A percentile compares a stretch with the other conserved stretches of the same genome.
phyloP scores from a whole-genome alignment of 768 basidiomycete genomes.

The Russula dissimulans region DNA sequence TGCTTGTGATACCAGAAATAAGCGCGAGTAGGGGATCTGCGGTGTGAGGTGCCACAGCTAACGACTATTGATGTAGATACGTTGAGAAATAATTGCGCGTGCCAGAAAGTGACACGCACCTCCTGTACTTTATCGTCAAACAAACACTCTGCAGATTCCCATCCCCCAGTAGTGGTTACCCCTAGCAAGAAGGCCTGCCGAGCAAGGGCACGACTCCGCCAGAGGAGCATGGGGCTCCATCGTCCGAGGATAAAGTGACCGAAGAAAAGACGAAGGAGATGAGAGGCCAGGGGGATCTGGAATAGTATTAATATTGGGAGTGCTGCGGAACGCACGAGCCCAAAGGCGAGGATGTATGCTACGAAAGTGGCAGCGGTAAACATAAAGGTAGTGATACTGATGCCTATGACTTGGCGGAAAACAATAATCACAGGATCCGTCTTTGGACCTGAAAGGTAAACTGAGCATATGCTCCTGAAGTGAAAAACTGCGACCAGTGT shows the following conservation, averaged over 20 bases:
- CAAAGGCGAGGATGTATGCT: conserved; percentile 39
- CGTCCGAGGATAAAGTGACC: conserved; percentile 53
- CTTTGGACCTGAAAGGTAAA: conserved; percentile 17
- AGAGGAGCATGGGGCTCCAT: conserved; percentile 44
- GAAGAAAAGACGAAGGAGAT: conserved; percentile 48
- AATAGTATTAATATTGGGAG: conserved; percentile 46
- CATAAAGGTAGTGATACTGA: not conserved
- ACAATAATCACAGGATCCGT: conserved; percentile 17
- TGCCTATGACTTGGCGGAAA: conserved; percentile 5
- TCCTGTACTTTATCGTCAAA: conserved; percentile 54
- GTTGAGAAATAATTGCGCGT: not conserved
- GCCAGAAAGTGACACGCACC: conserved; percentile 28
- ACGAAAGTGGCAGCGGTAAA: conserved; percentile 21
- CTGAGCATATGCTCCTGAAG: conserved; percentile 43
- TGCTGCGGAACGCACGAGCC: conserved; percentile 35
- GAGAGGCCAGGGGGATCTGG: conserved; percentile 42
- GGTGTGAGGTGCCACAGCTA: conserved; percentile 36
- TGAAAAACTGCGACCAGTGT: conserved; percentile 39
- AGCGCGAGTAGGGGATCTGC: conserved; percentile 47
- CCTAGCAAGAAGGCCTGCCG: conserved; percentile 42
- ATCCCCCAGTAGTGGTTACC: conserved; percentile 41
- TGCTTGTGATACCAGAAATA: conserved; percentile 54
- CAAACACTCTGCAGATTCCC: conserved; percentile 54
- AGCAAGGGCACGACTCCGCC: conserved; percentile 38
- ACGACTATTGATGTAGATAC: conserved; percentile 30